Evolutionary conservation across 2,329 filamentous ascomycete species (phyloP).

Genomic region (Dryadomyces quercus-mongolicae): DNA sequence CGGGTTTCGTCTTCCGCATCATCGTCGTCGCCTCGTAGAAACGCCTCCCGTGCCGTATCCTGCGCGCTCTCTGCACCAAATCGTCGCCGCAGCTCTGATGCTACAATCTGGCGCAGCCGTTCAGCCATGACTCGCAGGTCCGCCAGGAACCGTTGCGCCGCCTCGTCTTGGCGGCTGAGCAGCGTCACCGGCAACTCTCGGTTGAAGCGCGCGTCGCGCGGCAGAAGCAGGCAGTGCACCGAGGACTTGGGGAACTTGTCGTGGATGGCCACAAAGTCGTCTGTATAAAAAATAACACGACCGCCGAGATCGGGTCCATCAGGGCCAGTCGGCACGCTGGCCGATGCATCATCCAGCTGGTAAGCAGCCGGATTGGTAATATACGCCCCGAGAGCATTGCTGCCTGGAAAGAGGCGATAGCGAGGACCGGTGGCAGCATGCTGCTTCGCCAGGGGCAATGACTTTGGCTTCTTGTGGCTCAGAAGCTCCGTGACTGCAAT

Average conservation of each 20-base stretch:
- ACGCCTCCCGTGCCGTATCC: conserved; percentile 53
- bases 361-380: conserved; percentile 50
- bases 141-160: conserved; percentile 46
- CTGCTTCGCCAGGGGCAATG: not conserved
- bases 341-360: conserved; percentile 21
- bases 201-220: conserved; percentile 50
- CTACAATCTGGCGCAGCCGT: conserved; percentile 53
- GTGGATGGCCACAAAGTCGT: conserved; percentile 63
- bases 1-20: conserved; percentile 13
- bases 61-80: conserved; percentile 51
- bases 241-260: conserved; percentile 80
- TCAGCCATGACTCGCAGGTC: conserved; percentile 48
- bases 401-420: conserved; percentile 11
- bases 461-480: not conserved
- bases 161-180: not conserved
- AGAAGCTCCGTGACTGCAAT: not conserved
- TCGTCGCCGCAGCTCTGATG: conserved; percentile 58
- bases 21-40: conserved; percentile 47
- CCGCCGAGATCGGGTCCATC: conserved; percentile 13
- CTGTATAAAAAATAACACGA: conserved; percentile 52
- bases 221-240: conserved; percentile 79
- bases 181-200: conserved; percentile 32
- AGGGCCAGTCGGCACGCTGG: not conserved
- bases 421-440: not conserved
- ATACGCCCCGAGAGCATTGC: conserved; percentile 56